phyloP scores from a whole-genome alignment of 345 rosid species.

The Mercurialis annua region DNA sequence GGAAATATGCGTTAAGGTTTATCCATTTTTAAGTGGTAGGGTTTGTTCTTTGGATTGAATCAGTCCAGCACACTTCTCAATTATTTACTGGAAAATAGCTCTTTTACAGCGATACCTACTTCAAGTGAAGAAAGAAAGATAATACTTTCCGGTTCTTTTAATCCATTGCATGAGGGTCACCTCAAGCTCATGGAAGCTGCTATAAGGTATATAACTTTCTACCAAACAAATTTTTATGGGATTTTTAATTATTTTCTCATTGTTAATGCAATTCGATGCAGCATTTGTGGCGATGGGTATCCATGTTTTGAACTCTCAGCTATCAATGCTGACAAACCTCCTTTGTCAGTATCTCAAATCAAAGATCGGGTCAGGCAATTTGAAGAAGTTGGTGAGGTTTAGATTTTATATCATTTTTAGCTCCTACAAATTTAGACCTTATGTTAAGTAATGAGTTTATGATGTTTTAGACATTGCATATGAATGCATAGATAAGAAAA shows the following conservation, averaged over 20 bases:
- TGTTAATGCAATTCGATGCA: conserved; percentile 36
- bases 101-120: conserved; percentile 39
- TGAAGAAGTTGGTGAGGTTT: conserved; percentile 59
- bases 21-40: conserved; percentile 68
- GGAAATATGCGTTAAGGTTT: conserved; percentile 66
- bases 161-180: conserved; percentile 92
- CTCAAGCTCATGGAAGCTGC: conserved; percentile 90
- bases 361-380: conserved; percentile 80
- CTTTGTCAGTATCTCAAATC: conserved; percentile 60
- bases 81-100: conserved; percentile 20
- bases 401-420: conserved; percentile 7
- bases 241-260: conserved; percentile 13
- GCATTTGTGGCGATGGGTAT: conserved; percentile 58
- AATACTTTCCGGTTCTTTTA: conserved; percentile 86
- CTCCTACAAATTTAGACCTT: not conserved
- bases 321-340: conserved; percentile 92
- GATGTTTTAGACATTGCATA: conserved; percentile 2
- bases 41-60: conserved; percentile 25
- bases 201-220: conserved; percentile 50
- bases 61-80: conserved; percentile 1
- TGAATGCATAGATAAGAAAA: not conserved
- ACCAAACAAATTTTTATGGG: not conserved
- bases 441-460: not conserved
- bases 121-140: conserved; percentile 60
- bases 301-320: conserved; percentile 94